Evolutionary conservation across 2,329 filamentous ascomycete species (phyloP), one percentile per base, ranked within the genome.

Genomic region (Rosellinia necatrix): DNA sequence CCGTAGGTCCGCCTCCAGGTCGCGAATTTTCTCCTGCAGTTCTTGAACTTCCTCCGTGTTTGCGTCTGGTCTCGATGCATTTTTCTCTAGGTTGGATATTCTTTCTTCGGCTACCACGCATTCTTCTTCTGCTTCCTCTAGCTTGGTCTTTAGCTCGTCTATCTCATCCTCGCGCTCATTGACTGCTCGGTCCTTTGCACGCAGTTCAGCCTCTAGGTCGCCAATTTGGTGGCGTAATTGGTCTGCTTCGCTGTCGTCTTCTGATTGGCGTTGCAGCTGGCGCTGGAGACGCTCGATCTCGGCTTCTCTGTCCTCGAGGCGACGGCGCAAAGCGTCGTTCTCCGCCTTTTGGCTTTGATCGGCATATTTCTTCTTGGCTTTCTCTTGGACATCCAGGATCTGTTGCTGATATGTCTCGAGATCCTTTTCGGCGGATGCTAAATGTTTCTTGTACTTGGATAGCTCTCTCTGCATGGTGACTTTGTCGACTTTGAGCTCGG

Each of bases 391-490:
- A 60, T 96, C 90, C 53, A 87, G 76, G 62, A 97, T 85, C 70
- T 96, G 90, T 65, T 89, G 81, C 50, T 89, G 85, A 71, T 96
- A 96, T 56, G 82, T 81, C 69, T 96, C 92, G 2, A 97, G 81
- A 58, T 97, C 91, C 62, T 86, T 87, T 75, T 97, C 92, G 3
- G 93, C 92, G 19, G 86, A 83, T 17, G 84, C 84, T 9, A 99
- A 79, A 35, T 88, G 88, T 71, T 96, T 97, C 71, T 90, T 90
- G 76, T 93, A 94, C 62, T 87, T 86, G 64, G 89, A 85, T 15
- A 99, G 81, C 66, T 99, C 94, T 58, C 88, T 85, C 70, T 94
- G 87, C 84, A 97, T 89, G 0, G 91, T 93, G 58, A 96, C 85
- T 70, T 91, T 91, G 74, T 94, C 69, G 56, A 96, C 92, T 73